phyloP scores from a whole-genome alignment of 148 eudicot genomes.

The Arctostaphylos glauca region DNA sequence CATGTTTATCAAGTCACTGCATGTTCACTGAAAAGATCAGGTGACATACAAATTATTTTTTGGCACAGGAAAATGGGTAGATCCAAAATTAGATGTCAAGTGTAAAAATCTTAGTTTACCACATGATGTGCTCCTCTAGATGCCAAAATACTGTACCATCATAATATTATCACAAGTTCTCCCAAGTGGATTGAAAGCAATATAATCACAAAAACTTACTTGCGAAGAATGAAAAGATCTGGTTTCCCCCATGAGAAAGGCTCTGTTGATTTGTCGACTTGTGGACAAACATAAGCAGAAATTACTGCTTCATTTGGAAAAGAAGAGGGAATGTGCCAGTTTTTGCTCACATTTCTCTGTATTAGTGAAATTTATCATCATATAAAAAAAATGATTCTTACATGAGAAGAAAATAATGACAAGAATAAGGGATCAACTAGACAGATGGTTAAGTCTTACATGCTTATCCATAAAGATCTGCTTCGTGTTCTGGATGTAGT shows the following conservation, averaged over 20 bases:
- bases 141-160: slow-evolving; percentile 7
- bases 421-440: not conserved
- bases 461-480: slow-evolving; percentile 84
- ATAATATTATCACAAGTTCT: not conserved
- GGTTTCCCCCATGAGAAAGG: slow-evolving; percentile 98
- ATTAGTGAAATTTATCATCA: not conserved
- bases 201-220: slow-evolving; percentile 40
- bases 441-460: slow-evolving; percentile 38
- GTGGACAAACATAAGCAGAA: slow-evolving; percentile 77
- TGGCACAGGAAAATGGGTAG: not conserved
- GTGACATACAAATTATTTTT: not conserved
- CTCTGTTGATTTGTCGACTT: slow-evolving; percentile 94
- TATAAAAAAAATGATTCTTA: not conserved
- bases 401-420: slow-evolving; percentile 3
- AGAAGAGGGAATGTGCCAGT: slow-evolving; percentile 86
- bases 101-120: not conserved
- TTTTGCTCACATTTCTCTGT: slow-evolving; percentile 98
- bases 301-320: slow-evolving; percentile 87
- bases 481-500: slow-evolving; percentile 34
- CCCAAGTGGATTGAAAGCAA: not conserved
- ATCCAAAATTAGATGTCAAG: not conserved
- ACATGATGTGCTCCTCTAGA: not conserved
- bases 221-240: slow-evolving; percentile 81
- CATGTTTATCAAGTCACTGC: slow-evolving; percentile 3
- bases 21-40: not conserved